Percentiles rank a stretch among this genome's conserved stretches.
Evolutionary conservation across 1,139 yeast genomes (phyloP).

Genomic region (Kodamaea fungicola): DNA sequence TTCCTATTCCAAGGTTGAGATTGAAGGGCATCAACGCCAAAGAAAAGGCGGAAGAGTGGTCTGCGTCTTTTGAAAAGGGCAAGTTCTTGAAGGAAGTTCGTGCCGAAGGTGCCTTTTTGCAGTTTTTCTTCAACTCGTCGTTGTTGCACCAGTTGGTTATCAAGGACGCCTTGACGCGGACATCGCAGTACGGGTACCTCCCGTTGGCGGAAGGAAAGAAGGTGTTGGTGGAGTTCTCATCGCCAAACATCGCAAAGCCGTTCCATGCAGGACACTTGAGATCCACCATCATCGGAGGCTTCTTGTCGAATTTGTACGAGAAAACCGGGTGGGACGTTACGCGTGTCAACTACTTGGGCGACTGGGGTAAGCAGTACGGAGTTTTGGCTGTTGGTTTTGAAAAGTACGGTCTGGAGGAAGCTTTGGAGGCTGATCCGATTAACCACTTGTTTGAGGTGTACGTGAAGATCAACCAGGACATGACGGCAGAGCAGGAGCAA

Average conservation of each 20-base stretch:
- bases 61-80: conserved; percentile 63
- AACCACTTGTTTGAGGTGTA: conserved; percentile 94
- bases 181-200: conserved; percentile 64
- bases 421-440: conserved; percentile 75
- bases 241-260: conserved; percentile 98
- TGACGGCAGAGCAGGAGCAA: conserved; percentile 50
- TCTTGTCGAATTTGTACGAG: conserved; percentile 84
- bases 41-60: conserved; percentile 83
- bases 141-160: conserved; percentile 67
- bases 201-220: conserved; percentile 75
- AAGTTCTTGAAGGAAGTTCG: conserved; percentile 65
- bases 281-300: conserved; percentile 98
- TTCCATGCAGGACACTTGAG: conserved; percentile 99
- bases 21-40: conserved; percentile 83
- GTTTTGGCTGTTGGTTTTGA: conserved; percentile 89
- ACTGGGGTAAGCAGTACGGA: conserved; percentile 99
- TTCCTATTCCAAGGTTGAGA: conserved; percentile 92
- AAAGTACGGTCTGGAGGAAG: conserved; percentile 78
- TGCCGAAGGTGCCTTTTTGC: conserved; percentile 89
- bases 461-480: conserved; percentile 80
- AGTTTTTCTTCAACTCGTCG: conserved; percentile 73
- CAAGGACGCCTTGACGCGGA: conserved; percentile 65
- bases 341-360: conserved; percentile 93
- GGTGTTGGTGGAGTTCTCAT: conserved; percentile 82
- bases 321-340: conserved; percentile 85